Base-by-base conservation (phyloP, 805 yeast genomes). In the Yamadazyma kitorensis region DNA sequence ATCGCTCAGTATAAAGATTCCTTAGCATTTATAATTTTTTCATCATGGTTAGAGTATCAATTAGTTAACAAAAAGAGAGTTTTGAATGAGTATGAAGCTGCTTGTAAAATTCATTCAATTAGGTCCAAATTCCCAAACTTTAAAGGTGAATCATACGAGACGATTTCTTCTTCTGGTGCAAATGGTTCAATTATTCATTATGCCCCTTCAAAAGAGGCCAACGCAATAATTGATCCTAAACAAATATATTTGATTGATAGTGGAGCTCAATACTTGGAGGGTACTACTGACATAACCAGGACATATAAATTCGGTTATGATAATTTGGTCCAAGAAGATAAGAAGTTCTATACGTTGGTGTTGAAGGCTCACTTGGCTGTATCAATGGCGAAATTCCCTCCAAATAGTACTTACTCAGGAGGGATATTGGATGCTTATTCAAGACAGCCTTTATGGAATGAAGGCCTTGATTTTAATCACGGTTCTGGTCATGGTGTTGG, bases 401-500 rank as follows among this genome's bases (percentile, higher is more conserved):
- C 57, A 31, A 70, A 70, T 24, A 78, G 75, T 34, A 82, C 82
- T 4, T 74, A 86, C 1, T 75, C 83, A 7, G 95, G 96, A 0
- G 72, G 75, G 36, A 74, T 77, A 50, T 75, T 93, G 21, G 98
- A 93, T 53, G 66, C 78, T 0, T 68, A 88, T 33, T 95, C 96
- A 0, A 72, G 98, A 44, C 88, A 82, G 57, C 81, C 76, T 33
- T 63, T 93, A 40, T 85, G 94, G 88, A 67, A 76, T 24, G 70
- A 78, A 33, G 98, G 98, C 0, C 65, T 86, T 31, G 93, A 86
- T 55, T 93, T 85, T 55, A 76, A 81, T 43, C 98, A 93, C 59
- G 98, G 98, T 7, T 87, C 98, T 0, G 96, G 98, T 2, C 98
- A 93, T 59, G 98, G 98, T 4, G 84, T 93, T n/a, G 98, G 96